Evolutionary conservation across 2,329 filamentous ascomycete species (phyloP).

Genomic region (Fulvia fulva): DNA sequence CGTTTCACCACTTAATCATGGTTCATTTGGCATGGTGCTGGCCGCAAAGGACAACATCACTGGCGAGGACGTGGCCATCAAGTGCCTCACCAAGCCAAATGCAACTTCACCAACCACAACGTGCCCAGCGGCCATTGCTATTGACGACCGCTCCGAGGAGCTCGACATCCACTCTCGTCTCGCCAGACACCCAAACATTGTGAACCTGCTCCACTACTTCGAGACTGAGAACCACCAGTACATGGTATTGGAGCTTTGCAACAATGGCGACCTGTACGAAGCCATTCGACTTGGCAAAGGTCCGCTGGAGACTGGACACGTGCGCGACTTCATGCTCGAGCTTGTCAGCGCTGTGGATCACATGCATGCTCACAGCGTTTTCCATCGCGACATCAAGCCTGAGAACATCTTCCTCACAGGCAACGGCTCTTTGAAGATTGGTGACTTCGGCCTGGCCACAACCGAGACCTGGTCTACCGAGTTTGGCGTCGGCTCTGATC

Average conservation of each 20-base stretch:
- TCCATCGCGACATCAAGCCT: slow-evolving; percentile 97
- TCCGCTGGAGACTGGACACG: slow-evolving; percentile 90
- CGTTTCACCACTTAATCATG: slow-evolving; percentile 92
- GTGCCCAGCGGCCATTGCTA: slow-evolving; percentile 60
- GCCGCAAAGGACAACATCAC: slow-evolving; percentile 77
- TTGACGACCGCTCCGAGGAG: slow-evolving; percentile 81
- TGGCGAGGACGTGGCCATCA: slow-evolving; percentile 82
- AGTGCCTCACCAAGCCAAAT: slow-evolving; percentile 83
- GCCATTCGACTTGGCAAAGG: slow-evolving; percentile 86
- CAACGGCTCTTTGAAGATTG: slow-evolving; percentile 86
- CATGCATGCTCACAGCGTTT: slow-evolving; percentile 86
- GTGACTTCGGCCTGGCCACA: slow-evolving; percentile 92
- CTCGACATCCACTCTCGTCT: slow-evolving; percentile 75
- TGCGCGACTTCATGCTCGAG: slow-evolving; percentile 95
- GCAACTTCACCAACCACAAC: slow-evolving; percentile 50
- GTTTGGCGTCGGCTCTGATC: slow-evolving; percentile 90
- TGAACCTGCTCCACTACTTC: slow-evolving; percentile 86
- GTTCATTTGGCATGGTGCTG: slow-evolving; percentile 98
- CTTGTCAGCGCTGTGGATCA: slow-evolving; percentile 84
- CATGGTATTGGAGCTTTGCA: slow-evolving; percentile 91
- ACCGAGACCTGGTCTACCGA: slow-evolving; percentile 87
- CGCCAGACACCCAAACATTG: slow-evolving; percentile 79
- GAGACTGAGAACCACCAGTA: slow-evolving; percentile 89
- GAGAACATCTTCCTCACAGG: slow-evolving; percentile 97
- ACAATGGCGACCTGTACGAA: slow-evolving; percentile 94